Evolutionary conservation across 345 rosid genomes (phyloP), one percentile per base, ranked within the genome.

Genomic region (Euphorbia peplus): DNA sequence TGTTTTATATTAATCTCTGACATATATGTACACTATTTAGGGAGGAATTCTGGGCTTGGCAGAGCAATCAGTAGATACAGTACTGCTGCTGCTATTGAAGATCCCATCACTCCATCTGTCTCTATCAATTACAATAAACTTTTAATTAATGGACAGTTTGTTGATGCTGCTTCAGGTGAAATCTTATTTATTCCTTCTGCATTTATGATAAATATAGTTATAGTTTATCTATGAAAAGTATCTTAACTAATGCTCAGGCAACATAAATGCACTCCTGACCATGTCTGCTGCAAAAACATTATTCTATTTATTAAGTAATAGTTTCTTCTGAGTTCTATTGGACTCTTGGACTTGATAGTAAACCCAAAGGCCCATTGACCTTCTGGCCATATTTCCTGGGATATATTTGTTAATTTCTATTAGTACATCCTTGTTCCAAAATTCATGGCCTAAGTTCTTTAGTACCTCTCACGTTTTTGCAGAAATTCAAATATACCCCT

Each of bases 111-210:
- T 54, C 95, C 98, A 54, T 81, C 91, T 15, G 86, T 90, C 63
- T 66, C 82, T 58, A 88, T 90, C 2, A 64, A 81, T 48, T 70
- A 83, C 70, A 79, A 83, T 26, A 81, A 91, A 83, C 97, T 91
- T 64, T 69, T 89, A 10, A 91, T 95, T 69, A 67, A 81, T 73
- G 99, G 99, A 30, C 71, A 87, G 51, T 86, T 86, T 71, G 91
- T 90, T 64, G 95, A 88, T 81, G 70, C 99, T 0, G 97, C 84
- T 37, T 90, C 99, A 75, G 99, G 98, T 93, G 66, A 73, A 69
- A 30, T 44, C 50, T 58, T 3, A 15, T 22, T 58, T 3, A 15
- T 22, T 13, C 39, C 30, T 3, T 8, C 2, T 30, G 42, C 39
- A 22, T 1, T 56, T 24, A 56, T 39, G 57, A 53, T 0, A n/a